Base-by-base conservation (phyloP, 176 grass and related monocot genomes). In the Pontederia crassipes region DNA sequence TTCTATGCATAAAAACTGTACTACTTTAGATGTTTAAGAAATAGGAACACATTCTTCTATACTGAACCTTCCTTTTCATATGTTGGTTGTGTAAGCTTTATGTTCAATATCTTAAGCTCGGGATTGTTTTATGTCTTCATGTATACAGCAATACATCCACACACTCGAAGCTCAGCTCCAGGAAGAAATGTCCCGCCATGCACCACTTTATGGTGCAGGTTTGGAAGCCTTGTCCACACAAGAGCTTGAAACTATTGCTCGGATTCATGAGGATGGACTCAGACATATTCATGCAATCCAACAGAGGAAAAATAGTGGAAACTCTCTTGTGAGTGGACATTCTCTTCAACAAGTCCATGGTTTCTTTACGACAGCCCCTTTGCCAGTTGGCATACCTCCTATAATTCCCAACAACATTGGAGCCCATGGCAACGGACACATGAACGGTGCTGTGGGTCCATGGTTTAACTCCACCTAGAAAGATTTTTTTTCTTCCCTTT, bases 141-240 rank as follows among this genome's bases (percentile, higher is more conserved):
- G 32, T 40, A 40, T 40, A 40, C 87, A 98, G 93, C 87, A 92
- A 98, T 98, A 88, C 62, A 98, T 98, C 58, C 63, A 48, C 57
- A 88, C 87, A 12, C 81, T 98, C 12, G 87, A 98, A 82, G 79
- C 77, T 8, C 92, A 87, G 58, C 74, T 98, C 32, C 84, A 86
- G 76, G 93, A 98, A 77, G 87, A 92, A 84, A 98, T 98, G 87
- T 52, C 74, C 11, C 77, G 87, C 52, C 87, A 98, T 81, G 93
- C 84, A 46, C 87, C 81, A 45, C 54, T 98, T 18, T 98, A 92
- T 54, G 87, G 93, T 59, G 84, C 74, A 4, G 87, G 87, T 1
- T 15, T 98, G 28, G 93, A 98, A 69, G 68, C 77, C 17, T 67
- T 98, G 56, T 85, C 81, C 0, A 61, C 80, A 46, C 81, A 82